These are phyloP conservation scores for Leccinum ponderosum DNA, from an alignment of 1,284 basidiomycete genomes.

Conservation along the genomic window DNA sequence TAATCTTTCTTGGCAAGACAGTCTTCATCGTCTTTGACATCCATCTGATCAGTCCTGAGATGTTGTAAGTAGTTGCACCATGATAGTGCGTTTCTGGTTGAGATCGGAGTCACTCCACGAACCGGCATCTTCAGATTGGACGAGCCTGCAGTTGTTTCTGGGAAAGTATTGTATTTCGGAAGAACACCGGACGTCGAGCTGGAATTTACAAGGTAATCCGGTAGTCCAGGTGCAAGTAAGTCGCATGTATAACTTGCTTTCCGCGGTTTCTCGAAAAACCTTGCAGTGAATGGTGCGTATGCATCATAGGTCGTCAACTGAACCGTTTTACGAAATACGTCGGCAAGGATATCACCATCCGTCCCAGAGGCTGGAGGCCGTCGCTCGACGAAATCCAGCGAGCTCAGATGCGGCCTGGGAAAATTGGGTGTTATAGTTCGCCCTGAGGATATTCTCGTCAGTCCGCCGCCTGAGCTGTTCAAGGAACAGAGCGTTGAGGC, in stretches of 20 bases:
- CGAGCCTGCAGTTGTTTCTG: too few species aligned
- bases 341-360: neutral
- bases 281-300: neutral
- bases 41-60: neutral
- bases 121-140: neutral
- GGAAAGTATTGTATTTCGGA: too few species aligned
- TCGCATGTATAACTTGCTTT: too few species aligned
- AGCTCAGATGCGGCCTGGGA: neutral
- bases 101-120: neutral
- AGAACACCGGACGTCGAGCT: neutral
- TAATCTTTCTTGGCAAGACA: neutral
- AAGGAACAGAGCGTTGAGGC: neutral
- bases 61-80: neutral
- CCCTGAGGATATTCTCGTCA: neutral
- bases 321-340: neutral
- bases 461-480: neutral
- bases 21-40: neutral
- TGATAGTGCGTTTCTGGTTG: neutral
- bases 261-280: neutral
- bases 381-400: neutral
- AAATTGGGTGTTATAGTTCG: constrained; percentile 10
- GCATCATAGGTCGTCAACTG: neutral
- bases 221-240: neutral
- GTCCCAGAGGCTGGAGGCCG: neutral
- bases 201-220: neutral